A percentile compares a stretch with the other conserved stretches of the same genome.
Conservation (phyloP, 2,329 filamentous ascomycete genomes). For the Cladorrhinum sp. region DNA sequence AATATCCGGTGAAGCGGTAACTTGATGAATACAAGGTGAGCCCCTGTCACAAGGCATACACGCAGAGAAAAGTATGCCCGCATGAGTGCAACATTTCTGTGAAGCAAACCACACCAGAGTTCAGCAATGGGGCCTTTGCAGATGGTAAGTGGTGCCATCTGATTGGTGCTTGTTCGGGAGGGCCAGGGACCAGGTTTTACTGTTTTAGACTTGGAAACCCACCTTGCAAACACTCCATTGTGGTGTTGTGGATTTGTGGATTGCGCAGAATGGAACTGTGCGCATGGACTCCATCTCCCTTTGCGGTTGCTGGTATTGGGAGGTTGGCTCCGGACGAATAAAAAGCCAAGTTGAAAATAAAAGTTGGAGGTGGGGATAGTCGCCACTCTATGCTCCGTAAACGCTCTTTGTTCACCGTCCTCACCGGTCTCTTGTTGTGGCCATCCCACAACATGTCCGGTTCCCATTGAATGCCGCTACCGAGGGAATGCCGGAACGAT, state of each 20-base stretch:
- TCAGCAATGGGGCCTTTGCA: neutral
- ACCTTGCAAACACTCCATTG: neutral
- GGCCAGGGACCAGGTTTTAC: neutral
- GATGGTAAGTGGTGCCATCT: neutral
- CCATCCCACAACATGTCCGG: neutral
- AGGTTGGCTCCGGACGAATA: neutral
- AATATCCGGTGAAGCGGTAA: conserved; percentile 6
- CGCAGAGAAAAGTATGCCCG: neutral
- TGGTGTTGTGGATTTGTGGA: neutral
- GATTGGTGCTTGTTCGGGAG: neutral
- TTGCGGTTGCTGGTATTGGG: neutral
- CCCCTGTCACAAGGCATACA: neutral
- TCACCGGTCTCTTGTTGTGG: neutral
- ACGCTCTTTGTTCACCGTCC: neutral
- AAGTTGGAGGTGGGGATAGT: neutral
- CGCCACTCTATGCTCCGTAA: neutral
- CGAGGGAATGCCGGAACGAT: neutral
- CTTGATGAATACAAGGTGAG: neutral
- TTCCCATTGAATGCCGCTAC: neutral
- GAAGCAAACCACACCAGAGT: neutral
- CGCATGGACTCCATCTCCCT: neutral
- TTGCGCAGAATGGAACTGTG: neutral
- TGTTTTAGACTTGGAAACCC: neutral
- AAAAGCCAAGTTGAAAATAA: neutral
- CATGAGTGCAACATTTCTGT: neutral